These are phyloP conservation scores for Brassica nigra DNA, from an alignment of 345 rosid genomes.

Conservation along the genomic window DNA sequence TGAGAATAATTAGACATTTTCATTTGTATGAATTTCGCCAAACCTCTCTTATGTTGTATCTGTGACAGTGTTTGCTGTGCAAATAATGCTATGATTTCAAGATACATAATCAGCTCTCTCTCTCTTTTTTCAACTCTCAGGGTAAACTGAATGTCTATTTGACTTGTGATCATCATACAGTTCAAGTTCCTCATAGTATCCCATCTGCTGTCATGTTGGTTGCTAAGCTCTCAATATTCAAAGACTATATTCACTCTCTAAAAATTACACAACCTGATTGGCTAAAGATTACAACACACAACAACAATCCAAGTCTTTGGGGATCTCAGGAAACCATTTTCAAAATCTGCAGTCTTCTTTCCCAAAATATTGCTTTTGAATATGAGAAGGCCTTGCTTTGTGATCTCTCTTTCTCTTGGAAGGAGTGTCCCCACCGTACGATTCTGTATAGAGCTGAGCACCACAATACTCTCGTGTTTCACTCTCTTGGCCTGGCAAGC, in stretches of 20 bases:
- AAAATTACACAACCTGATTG: slow-evolving; percentile 30
- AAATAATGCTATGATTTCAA: slow-evolving; percentile 21
- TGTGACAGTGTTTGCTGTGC: slow-evolving; percentile 13
- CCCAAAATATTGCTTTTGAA: slow-evolving; percentile 29
- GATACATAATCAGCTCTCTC: background rate
- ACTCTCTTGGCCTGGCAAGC: slow-evolving; percentile 96
- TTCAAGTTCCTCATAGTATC: slow-evolving; percentile 27
- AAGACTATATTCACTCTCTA: slow-evolving; percentile 34
- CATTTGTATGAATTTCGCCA: slow-evolving; percentile 28
- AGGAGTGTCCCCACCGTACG: slow-evolving; percentile 23
- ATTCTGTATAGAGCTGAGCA: slow-evolving; percentile 20
- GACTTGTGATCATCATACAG: slow-evolving; percentile 7
- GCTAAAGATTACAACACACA: slow-evolving; percentile 41
- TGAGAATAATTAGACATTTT: slow-evolving; percentile 27
- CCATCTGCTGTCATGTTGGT: slow-evolving; percentile 33
- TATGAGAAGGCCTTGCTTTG: slow-evolving; percentile 25
- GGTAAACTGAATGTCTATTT: slow-evolving; percentile 28
- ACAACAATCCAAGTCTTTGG: slow-evolving; percentile 7
- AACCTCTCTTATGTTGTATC: slow-evolving; percentile 22
- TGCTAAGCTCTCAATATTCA: slow-evolving; percentile 28
- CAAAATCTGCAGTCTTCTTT: slow-evolving; percentile 30
- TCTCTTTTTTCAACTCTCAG: background rate
- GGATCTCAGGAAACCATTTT: slow-evolving; percentile 1
- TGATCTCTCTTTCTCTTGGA: slow-evolving; percentile 19
- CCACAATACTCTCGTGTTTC: slow-evolving; percentile 32